Evolutionary conservation across 805 yeast genomes (phyloP), one percentile per base, ranked within the genome.

Genomic region (Candida sithepensis): DNA sequence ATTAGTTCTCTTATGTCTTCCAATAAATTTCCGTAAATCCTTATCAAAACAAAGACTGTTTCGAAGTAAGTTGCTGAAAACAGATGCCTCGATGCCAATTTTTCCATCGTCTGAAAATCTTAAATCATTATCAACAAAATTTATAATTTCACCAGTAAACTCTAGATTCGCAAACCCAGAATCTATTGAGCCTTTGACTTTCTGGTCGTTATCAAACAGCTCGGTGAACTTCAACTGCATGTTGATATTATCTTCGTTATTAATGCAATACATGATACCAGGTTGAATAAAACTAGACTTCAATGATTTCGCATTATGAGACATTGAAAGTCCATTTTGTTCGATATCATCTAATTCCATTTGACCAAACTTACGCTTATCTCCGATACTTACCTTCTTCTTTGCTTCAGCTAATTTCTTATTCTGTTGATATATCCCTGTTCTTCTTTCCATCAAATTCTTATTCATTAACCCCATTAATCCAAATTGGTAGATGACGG

Each of bases 91-190:
- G 36, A 65, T 59, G 19, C 56, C 52, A 20, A 52, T 42, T 30
- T 55, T 58, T 32, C 45, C 51, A 10, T 53, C 52, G n/a, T 59
- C 52, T 7, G 46, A 26, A 28, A 50, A 49, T 41, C 68, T 57
- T 39, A 67, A 53, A 51, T 66, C 71, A 16, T 49, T 52, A 19
- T 55, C 51, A 8, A 52, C 41, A 44, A 67, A 65, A 47, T 67
- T 67, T 12, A 67, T 53, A 13, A 65, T 50, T 28, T 58, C 49
- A 3, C 69, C 71, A 2, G 48, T 48, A 47, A 66, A 66, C 9
- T 51, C 50, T 4, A 65, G 18, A 3, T 51, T 32, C 7, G 48
- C 47, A 23, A 48, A 43, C 3, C 59, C 60, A 1, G 59, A 51
- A 39, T 59, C 56, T 14, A 63, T 49, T 4, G 44, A 26, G 0